Conservation (phyloP, 2,329 filamentous ascomycete species). For the Huntiella bhutanensis region DNA sequence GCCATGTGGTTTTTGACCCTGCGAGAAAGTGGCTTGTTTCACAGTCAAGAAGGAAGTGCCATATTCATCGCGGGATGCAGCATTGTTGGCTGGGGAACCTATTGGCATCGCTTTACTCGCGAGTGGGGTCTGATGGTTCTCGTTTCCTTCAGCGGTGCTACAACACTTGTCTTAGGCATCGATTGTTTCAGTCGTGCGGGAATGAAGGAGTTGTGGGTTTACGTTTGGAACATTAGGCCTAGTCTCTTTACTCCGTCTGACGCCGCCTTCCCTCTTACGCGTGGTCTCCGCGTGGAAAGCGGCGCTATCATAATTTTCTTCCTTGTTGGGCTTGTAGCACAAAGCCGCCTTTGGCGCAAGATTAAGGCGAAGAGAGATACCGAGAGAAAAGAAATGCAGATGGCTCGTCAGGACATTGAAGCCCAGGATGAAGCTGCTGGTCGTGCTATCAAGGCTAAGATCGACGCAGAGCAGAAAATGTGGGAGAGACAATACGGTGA, state of each 20-base stretch:
- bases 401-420: slow-evolving; percentile 34
- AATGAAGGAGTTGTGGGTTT: slow-evolving; percentile 90
- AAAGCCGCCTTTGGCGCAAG: slow-evolving; percentile 71
- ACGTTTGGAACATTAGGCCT: slow-evolving; percentile 68
- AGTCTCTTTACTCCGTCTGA: slow-evolving; percentile 52
- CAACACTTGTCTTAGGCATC: slow-evolving; percentile 60
- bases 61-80: slow-evolving; percentile 62
- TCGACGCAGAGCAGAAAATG: slow-evolving; percentile 38
- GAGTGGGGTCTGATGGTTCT: slow-evolving; percentile 58
- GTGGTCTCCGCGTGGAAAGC: slow-evolving; percentile 69
- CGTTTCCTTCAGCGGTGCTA: slow-evolving; percentile 68
- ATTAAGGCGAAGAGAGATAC: slow-evolving; percentile 43
- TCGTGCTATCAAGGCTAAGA: slow-evolving; percentile 42
- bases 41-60: slow-evolving; percentile 39
- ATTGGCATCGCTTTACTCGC: slow-evolving; percentile 60
- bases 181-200: slow-evolving; percentile 84
- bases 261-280: slow-evolving; percentile 66
- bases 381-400: slow-evolving; percentile 30
- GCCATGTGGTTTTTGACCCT: slow-evolving; percentile 82
- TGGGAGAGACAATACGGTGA: slow-evolving; percentile 69
- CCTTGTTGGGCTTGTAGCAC: slow-evolving; percentile 60
- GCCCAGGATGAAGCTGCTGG: slow-evolving; percentile 53
- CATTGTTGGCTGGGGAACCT: slow-evolving; percentile 48
- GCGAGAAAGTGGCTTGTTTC: slow-evolving; percentile 55
- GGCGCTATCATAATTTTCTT: slow-evolving; percentile 59